phyloP scores from a whole-genome alignment of 2,329 filamentous ascomycete species.

The Reticulascus tulasneorum region DNA sequence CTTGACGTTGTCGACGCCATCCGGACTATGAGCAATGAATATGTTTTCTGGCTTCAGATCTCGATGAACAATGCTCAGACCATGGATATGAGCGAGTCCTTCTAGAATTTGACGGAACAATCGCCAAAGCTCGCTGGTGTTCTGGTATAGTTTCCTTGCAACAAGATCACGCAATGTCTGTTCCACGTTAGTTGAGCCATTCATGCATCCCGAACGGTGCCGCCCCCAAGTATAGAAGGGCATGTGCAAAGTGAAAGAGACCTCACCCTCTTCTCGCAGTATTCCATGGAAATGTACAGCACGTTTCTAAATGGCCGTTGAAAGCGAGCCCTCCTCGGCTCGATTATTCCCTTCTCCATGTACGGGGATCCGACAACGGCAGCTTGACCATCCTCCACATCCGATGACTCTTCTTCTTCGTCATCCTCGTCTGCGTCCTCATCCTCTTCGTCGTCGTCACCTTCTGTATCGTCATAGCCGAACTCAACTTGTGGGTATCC shows the following conservation, averaged over 20 bases:
- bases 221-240: background rate
- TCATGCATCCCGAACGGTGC: no score
- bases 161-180: conserved; percentile 87
- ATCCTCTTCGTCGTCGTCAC: conserved; percentile 29
- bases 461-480: conserved; percentile 54
- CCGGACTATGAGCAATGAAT: conserved; percentile 68
- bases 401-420: conserved; percentile 39
- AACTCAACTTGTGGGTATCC: conserved; percentile 76
- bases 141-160: conserved; percentile 66
- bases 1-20: conserved; percentile 82
- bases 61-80: conserved; percentile 86
- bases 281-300: conserved; percentile 98
- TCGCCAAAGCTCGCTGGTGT: conserved; percentile 79
- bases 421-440: conserved; percentile 34
- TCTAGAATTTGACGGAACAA: conserved; percentile 89
- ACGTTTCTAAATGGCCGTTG: conserved; percentile 63
- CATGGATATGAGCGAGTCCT: conserved; percentile 84
- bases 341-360: conserved; percentile 12
- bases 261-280: conserved; percentile 83
- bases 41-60: conserved; percentile 97
- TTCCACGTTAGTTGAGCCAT: conserved; percentile 9
- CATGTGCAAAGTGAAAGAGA: conserved; percentile 5
- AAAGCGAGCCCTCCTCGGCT: conserved; percentile 19
- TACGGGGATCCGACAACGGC: conserved; percentile 16
- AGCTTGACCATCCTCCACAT: conserved; percentile 24